Evolutionary conservation across 805 yeast genomes (phyloP), one percentile per base, ranked within the genome.

Genomic region (Candida chauliodis): DNA sequence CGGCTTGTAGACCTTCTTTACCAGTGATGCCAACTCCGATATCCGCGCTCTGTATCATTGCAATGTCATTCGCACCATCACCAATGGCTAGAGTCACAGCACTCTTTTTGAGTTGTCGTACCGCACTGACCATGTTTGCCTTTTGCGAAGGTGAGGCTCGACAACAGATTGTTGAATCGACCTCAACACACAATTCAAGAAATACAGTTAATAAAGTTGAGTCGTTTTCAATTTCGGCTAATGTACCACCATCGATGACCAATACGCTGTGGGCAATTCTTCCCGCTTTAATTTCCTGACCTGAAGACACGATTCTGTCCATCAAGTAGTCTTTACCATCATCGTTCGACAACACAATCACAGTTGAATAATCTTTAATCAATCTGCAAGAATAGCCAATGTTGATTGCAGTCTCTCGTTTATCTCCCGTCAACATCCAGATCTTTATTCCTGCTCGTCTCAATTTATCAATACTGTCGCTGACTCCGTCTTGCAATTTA

Each of bases 351-450:
- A 93, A 63, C n/a, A 89, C 62, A 10, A 91, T 80, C 10, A 93
- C 86, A 0, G 95, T 84, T 0, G 96, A 88, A 55, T 84, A 93
- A 53, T 93, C 99, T 52, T 91, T 85, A 52, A 93, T 91, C 47
- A 93, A 68, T 24, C 88, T 80, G 59, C 99, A 93, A 5, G 99
- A 85, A 53, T 90, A 86, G 1, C 98, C 99, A 59, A 93, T 91
- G 54, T 89, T 93, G 44, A 93, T 89, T 1, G 99, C 99, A 0
- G 99, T 93, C 60, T 93, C 99, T 42, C 97, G 71, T 56, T 95
- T 95, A 58, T 93, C 99, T 31, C 99, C 99, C 0, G 99, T 93
- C 34, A 93, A 68, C 97, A 93, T 93, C 99, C 99, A 93, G 71
- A 93, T 63, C 52, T 83, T 87, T 41, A 93, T 88, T 2, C 96